These are phyloP conservation scores for Hypholoma fasciculare DNA, from an alignment of 768 basidiomycete genomes.

Conservation along the genomic window DNA sequence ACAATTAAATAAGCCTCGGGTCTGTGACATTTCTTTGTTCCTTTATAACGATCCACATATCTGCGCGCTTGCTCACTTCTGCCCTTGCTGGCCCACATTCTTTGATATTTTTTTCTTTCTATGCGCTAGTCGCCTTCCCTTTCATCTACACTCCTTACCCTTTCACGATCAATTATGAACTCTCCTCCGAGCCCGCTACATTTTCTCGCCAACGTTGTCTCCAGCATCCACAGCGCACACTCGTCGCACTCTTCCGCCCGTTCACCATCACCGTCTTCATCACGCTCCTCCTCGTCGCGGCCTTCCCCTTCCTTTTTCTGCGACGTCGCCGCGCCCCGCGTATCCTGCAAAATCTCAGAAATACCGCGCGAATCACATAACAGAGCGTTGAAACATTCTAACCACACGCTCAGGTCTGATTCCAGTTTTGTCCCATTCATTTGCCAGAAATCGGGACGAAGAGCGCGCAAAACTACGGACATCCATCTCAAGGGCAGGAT, in stretches of 20 bases:
- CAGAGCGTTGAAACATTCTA: constrained; percentile 28
- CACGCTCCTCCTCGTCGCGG: constrained; percentile 10
- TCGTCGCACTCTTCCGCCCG: constrained; percentile 18
- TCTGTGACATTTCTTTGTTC: constrained; percentile 25
- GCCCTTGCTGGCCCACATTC: constrained; percentile 14
- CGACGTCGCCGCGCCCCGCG: constrained; percentile 26
- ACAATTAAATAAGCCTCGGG: constrained; percentile 14
- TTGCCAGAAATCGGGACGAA: constrained; percentile 25
- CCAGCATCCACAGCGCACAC: constrained; percentile 13
- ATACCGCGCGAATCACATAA: constrained; percentile 16
- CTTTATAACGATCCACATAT: constrained; percentile 17
- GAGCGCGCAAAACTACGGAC: constrained; percentile 23
- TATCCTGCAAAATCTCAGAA: constrained; percentile 22
- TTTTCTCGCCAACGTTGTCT: constrained; percentile 36
- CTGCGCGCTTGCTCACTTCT: constrained; percentile 8
- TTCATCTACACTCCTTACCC: constrained; percentile 23
- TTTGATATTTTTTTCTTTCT: constrained; percentile 19
- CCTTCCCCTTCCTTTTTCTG: constrained; percentile 4
- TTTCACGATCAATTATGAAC: constrained; percentile 32
- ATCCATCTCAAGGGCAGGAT: constrained; percentile 26
- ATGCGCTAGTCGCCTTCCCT: constrained; percentile 36
- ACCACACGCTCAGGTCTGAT: constrained; percentile 20
- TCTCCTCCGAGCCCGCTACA: constrained; percentile 31
- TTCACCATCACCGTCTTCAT: constrained; percentile 8
- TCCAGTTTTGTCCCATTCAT: constrained; percentile 24